These are phyloP conservation scores for Ogataea pignaliae DNA, from an alignment of 805 yeast genomes.

Conservation along the genomic window DNA sequence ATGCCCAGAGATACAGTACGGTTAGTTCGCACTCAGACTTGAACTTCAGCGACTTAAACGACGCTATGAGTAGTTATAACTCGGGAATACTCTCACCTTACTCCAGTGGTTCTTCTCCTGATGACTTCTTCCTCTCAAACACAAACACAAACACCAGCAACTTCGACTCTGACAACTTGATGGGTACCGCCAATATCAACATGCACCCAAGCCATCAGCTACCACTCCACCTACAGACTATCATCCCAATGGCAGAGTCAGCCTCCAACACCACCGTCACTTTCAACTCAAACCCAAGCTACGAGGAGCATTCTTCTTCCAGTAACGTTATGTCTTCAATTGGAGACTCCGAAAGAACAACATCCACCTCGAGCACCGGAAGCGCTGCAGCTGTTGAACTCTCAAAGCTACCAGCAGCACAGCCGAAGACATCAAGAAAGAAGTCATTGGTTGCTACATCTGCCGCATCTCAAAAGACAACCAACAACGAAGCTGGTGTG, in stretches of 20 bases:
- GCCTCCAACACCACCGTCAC: slow-evolving; percentile 27
- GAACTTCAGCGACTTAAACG: slow-evolving; percentile 28
- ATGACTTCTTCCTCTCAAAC: slow-evolving; percentile 25
- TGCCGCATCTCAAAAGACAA: slow-evolving; percentile 2
- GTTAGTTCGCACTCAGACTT: slow-evolving; percentile 22
- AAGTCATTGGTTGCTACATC: background rate
- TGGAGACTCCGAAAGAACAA: slow-evolving; percentile 12
- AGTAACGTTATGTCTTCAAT: slow-evolving; percentile 7
- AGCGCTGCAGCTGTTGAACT: slow-evolving; percentile 1
- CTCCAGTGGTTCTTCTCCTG: slow-evolving; percentile 35
- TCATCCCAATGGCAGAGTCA: slow-evolving; percentile 27
- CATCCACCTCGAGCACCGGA: slow-evolving; percentile 3
- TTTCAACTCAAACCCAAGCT: slow-evolving; percentile 12
- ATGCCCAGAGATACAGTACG: slow-evolving; percentile 14
- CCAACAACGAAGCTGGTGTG: slow-evolving; percentile 6
- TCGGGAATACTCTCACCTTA: slow-evolving; percentile 32
- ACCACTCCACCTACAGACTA: slow-evolving; percentile 1
- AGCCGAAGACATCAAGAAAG: no score
- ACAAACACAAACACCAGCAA: slow-evolving; percentile 3
- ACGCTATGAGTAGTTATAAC: slow-evolving; percentile 27
- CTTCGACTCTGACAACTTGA: slow-evolving; percentile 1
- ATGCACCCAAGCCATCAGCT: background rate
- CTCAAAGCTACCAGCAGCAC: slow-evolving; percentile 1
- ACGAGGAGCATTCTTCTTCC: background rate
- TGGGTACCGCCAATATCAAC: background rate